Evolutionary conservation across 2,329 filamentous ascomycete genomes (phyloP), one percentile per base, ranked within the genome.

Genomic region (Cladophialophora carrionii): DNA sequence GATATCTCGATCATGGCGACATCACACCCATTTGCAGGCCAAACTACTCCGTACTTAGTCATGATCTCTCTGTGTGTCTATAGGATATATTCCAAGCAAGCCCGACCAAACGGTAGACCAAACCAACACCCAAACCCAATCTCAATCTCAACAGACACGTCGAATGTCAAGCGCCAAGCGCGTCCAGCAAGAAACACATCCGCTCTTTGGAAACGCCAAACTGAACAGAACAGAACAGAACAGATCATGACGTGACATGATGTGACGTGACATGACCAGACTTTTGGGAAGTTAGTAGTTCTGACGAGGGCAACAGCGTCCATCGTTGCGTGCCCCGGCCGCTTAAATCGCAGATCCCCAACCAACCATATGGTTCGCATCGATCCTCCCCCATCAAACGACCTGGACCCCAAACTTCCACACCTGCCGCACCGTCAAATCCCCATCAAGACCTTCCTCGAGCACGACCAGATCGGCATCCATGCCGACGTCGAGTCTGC

Each of bases 401-500:
- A 71, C 58, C 48, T 64, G 62, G 57, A 68, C 64, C 22, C 90
- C 90, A 79, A 91, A 91, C 78, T 92, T 92, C 90, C 89, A 92
- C 22, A 92, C 89, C 76, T 91, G 85, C 65, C 91, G 88, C n/a
- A 92, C 81, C 10, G 84, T 79, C 48, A 94, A 78, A 64, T 81
- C 82, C 67, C 82, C 82, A 49, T 78, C 77, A 8, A 69, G 77
- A 54, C 74, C 77, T 24, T 78, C 75, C 4, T 85, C 85, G 41
- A 94, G 77, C 20, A 94, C 83, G 41, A 92, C 84, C 56, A 94
- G 74, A 75, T 90, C 88, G 6, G 87, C 88, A 75, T 90, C 87
- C 20, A 86, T 86, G 4, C 85, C 87, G n/a, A 83, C 78, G 3
- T 83, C 80, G 60, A 90, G 77, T 14, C 80, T 82, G 0, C 91